Evolutionary conservation across 768 basidiomycete genomes (phyloP).

Genomic region (Antrodiella citrinella): DNA sequence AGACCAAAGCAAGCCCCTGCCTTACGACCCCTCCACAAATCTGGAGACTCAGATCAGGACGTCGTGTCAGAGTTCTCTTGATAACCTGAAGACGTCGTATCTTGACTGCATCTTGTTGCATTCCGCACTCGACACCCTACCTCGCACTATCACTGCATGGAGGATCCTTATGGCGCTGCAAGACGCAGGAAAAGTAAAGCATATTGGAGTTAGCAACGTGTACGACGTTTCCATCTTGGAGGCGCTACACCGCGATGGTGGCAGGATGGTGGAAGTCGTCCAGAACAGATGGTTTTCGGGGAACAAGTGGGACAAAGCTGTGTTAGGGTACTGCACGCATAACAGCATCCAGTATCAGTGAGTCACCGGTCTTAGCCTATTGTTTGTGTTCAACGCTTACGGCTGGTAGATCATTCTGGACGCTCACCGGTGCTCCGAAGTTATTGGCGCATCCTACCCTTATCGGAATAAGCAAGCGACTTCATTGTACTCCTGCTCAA

Average conservation of each 20-base stretch:
- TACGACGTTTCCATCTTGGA: constrained; percentile 55
- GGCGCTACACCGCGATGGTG: constrained; percentile 42
- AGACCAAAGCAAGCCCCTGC: constrained; percentile 59
- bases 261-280: constrained; percentile 53
- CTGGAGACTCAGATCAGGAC: constrained; percentile 51
- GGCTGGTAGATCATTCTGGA: constrained; percentile 91
- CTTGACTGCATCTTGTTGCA: constrained; percentile 78
- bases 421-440: constrained; percentile 66
- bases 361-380: constrained; percentile 14
- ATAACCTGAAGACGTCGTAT: constrained; percentile 63
- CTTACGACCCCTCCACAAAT: constrained; percentile 52
- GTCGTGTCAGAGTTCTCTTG: constrained; percentile 58
- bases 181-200: constrained; percentile 51
- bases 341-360: constrained; percentile 71
- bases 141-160: constrained; percentile 66
- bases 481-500: constrained; percentile 50
- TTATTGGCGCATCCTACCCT: constrained; percentile 45
- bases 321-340: constrained; percentile 55
- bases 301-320: constrained; percentile 65
- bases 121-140: constrained; percentile 53
- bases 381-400: no score
- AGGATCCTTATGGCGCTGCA: constrained; percentile 50
- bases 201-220: constrained; percentile 72
- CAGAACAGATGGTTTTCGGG: constrained; percentile 84
- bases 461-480: constrained; percentile 31